Evolutionary conservation across 768 basidiomycete species (phyloP).

Genomic region (Saitozyma podzolica): DNA sequence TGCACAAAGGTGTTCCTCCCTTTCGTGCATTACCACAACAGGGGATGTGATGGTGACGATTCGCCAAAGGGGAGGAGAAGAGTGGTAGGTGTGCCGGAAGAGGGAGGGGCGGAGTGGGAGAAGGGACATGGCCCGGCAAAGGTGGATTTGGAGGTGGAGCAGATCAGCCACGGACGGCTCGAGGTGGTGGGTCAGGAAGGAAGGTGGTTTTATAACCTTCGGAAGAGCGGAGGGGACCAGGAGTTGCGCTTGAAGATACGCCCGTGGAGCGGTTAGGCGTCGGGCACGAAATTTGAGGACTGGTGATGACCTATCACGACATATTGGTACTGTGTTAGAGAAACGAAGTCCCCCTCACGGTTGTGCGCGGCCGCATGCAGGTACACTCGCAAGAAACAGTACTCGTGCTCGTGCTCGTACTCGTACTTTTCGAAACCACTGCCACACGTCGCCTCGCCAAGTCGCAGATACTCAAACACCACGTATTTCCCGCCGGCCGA

Average conservation of each 20-base stretch:
- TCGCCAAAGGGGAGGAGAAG: conserved; percentile 36
- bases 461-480: too few relatives aligned
- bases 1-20: conserved; percentile 85
- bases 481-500: too few relatives aligned
- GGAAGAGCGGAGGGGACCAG: conserved; percentile 6
- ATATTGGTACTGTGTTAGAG: too few relatives aligned
- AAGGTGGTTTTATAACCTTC: conserved; percentile 24
- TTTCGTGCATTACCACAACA: conserved; percentile 78
- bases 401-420: too few relatives aligned
- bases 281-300: too few relatives aligned
- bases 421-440: too few relatives aligned
- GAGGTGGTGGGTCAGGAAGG: conserved; percentile 32
- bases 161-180: conserved; percentile 28
- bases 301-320: too few relatives aligned
- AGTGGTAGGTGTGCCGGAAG: conserved; percentile 19
- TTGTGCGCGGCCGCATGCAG: too few relatives aligned
- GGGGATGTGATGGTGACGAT: conserved; percentile 74
- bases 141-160: conserved; percentile 28
- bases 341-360: too few relatives aligned
- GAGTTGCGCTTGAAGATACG: conserved; percentile 19
- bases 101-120: conserved; percentile 21
- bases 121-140: conserved; percentile 18
- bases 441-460: too few relatives aligned
- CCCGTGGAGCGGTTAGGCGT: conserved; percentile 2
- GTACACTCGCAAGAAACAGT: too few relatives aligned